Conservation (phyloP, 139 green algal species). For the Volvox reticuliferus region DNA sequence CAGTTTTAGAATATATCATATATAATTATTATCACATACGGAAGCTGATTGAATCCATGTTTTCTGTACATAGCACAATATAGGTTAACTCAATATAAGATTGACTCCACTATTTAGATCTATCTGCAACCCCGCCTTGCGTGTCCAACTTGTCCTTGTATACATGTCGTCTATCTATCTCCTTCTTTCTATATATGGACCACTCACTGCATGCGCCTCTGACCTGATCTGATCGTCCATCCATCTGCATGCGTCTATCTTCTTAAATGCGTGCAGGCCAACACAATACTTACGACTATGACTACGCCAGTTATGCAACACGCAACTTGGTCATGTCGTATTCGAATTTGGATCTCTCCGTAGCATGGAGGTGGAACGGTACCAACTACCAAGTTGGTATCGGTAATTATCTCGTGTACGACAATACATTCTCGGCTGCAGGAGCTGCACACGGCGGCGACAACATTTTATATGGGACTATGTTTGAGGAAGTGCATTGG, state of each 20-base stretch:
- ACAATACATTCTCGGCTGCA: neutral
- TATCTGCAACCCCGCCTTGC: too few species aligned
- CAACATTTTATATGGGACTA: neutral
- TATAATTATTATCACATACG: too few species aligned
- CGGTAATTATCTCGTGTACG: neutral
- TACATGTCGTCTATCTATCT: too few species aligned
- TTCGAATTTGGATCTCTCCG: neutral
- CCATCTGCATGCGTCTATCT: neutral
- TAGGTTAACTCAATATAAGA: too few species aligned
- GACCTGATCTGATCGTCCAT: too few species aligned
- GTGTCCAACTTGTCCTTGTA: too few species aligned
- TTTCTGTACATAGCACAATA: too few species aligned
- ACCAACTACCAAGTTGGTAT: neutral
- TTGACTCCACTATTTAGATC: too few species aligned
- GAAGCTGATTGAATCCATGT: too few species aligned
- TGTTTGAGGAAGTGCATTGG: conserved; percentile 1
- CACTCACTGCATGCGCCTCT: too few species aligned
- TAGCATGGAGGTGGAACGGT: neutral
- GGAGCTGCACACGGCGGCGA: conserved; percentile 1
- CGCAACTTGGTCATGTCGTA: neutral
- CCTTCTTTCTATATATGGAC: too few species aligned
- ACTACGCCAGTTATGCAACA: neutral
- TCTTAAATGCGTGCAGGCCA: neutral
- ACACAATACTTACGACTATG: neutral
- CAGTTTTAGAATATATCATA: too few species aligned